Evolutionary conservation across 768 basidiomycete species (phyloP).

Genomic region (Boletus barrowsii): DNA sequence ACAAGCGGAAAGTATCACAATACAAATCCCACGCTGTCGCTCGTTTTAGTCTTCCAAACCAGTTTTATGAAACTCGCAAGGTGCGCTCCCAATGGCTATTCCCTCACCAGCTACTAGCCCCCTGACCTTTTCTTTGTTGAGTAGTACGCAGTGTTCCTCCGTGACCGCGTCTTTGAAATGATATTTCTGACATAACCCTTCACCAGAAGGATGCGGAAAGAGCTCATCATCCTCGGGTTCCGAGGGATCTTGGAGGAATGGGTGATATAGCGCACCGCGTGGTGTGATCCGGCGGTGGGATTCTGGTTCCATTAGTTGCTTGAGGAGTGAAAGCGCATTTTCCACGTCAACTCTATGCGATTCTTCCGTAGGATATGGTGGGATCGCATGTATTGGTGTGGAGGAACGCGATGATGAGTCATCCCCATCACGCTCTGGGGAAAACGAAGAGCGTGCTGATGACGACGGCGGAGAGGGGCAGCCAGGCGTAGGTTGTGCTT

Average conservation of each 20-base stretch:
- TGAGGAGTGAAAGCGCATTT: constrained; percentile 71
- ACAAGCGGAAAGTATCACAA: not conserved
- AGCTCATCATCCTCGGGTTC: constrained; percentile 58
- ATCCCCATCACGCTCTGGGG: constrained; percentile 15
- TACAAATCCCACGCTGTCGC: not conserved
- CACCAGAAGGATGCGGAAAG: constrained; percentile 65
- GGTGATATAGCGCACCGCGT: constrained; percentile 69
- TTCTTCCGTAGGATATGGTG: constrained; percentile 31
- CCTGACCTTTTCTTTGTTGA: constrained; percentile 36
- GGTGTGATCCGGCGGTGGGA: constrained; percentile 77
- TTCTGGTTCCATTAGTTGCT: constrained; percentile 71
- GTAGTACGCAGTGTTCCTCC: constrained; percentile 50
- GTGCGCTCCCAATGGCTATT: constrained; percentile 54
- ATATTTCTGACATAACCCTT: constrained; percentile 60
- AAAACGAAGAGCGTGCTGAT: constrained; percentile 28
- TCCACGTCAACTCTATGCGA: constrained; percentile 55
- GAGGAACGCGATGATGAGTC: constrained; percentile 22
- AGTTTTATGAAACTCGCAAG: constrained; percentile 58
- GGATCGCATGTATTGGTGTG: constrained; percentile 11
- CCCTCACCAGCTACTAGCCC: constrained; percentile 40
- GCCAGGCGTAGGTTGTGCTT: constrained; percentile 26
- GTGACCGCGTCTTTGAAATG: constrained; percentile 63
- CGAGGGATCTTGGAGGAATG: constrained; percentile 59
- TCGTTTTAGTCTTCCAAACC: constrained; percentile 9
- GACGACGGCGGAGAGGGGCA: constrained; percentile 34